Evolutionary conservation across 2,329 filamentous ascomycete species (phyloP).

Genomic region (Aspergillaceae sp.): DNA sequence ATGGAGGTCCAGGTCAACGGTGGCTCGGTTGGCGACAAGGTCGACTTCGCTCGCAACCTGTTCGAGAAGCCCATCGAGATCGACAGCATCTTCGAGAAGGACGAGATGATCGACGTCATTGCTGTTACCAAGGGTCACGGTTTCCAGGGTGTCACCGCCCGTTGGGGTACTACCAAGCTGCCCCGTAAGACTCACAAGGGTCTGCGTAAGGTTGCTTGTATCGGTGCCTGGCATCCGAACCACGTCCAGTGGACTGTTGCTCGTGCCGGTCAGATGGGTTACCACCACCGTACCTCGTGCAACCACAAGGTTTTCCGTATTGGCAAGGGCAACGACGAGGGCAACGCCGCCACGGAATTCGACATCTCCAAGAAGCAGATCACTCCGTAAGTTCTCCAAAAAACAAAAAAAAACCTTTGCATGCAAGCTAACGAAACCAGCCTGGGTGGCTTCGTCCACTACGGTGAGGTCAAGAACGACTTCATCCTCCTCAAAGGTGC

Average conservation of each 20-base stretch:
- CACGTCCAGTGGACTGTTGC: slow-evolving; percentile 99
- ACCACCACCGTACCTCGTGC: slow-evolving; percentile 99
- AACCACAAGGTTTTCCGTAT: slow-evolving; percentile 99
- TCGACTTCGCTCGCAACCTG: slow-evolving; percentile 85
- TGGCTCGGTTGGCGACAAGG: slow-evolving; percentile 91
- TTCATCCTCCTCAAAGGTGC: slow-evolving; percentile 97
- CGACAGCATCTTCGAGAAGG: slow-evolving; percentile 93
- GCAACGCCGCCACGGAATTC: slow-evolving; percentile 87
- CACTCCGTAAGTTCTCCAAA: slow-evolving; percentile 74
- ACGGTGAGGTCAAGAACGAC: slow-evolving; percentile 99
- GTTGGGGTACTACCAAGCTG: slow-evolving; percentile 99
- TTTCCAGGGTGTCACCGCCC: slow-evolving; percentile 90
- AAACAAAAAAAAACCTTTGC: background rate
- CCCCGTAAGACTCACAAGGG: slow-evolving; percentile 99
- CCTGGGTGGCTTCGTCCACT: slow-evolving; percentile 97
- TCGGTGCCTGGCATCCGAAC: slow-evolving; percentile 99
- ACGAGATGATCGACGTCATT: slow-evolving; percentile 99
- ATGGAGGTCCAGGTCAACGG: slow-evolving; percentile 99
- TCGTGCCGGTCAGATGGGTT: slow-evolving; percentile 98
- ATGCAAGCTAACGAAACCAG: slow-evolving; percentile 38
- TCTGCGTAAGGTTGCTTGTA: slow-evolving; percentile 99
- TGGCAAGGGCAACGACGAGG: slow-evolving; percentile 82
- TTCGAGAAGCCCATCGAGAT: slow-evolving; percentile 99
- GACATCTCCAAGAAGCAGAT: slow-evolving; percentile 99
- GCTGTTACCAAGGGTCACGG: slow-evolving; percentile 99